Evolutionary conservation across 352 stramenopile genomes (phyloP).

Genomic region (Nannochloropsis limnetica): DNA sequence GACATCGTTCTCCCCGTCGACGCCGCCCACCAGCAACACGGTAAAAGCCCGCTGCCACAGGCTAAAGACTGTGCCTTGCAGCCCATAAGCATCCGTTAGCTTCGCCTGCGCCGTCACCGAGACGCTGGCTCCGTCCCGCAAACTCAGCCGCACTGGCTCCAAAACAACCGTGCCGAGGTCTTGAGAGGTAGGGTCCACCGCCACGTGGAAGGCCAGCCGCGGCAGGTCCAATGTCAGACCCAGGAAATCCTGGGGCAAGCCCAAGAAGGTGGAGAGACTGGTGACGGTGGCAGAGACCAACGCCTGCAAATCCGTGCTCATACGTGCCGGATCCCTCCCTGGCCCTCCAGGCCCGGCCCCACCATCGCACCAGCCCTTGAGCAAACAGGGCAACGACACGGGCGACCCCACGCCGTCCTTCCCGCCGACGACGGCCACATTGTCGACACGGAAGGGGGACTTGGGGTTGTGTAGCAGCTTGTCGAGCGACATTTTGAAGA

Average conservation of each 20-base stretch:
- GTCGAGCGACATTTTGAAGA: background rate
- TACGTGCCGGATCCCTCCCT: background rate
- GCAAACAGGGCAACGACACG: background rate
- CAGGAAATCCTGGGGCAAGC: background rate
- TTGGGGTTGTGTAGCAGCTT: background rate
- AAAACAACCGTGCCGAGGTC: slow-evolving; percentile 1
- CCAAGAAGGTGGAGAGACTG: background rate
- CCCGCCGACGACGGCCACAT: background rate
- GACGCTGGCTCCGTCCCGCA: background rate
- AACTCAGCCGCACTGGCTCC: background rate
- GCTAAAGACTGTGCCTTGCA: slow-evolving; percentile 3
- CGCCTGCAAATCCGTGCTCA: background rate
- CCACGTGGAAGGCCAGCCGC: background rate
- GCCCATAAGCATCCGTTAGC: background rate
- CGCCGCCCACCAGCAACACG: background rate
- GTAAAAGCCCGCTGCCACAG: slow-evolving; percentile 25
- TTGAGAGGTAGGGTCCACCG: background rate
- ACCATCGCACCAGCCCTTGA: slow-evolving; percentile 33
- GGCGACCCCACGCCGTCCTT: background rate
- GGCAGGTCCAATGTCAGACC: background rate
- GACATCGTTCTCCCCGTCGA: background rate
- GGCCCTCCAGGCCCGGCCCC: background rate
- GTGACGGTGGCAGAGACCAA: slow-evolving; percentile 6
- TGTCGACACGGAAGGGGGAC: background rate
- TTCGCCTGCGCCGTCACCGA: background rate